phyloP scores from a whole-genome alignment of 441 rosid species.

The Aquilaria agallochum region DNA sequence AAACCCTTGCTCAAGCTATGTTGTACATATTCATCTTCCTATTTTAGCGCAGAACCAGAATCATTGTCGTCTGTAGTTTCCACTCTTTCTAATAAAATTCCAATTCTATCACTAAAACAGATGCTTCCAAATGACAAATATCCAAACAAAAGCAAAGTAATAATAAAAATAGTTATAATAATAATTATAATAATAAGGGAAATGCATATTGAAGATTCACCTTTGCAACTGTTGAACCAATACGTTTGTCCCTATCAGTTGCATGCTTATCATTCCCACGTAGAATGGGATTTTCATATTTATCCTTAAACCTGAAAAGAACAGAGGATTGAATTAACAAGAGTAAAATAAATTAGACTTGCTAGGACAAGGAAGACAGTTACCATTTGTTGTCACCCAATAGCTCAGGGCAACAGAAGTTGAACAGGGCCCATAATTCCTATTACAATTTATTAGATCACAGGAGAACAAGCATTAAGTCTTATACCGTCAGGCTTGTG shows the following conservation, averaged over 20 bases:
- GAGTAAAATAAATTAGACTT: slow-evolving; percentile 16
- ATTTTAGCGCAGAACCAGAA: too few species aligned
- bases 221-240: slow-evolving; percentile 94
- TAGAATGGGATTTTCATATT: slow-evolving; percentile 69
- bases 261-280: slow-evolving; percentile 94
- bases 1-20: too few species aligned
- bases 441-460: slow-evolving; percentile 19
- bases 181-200: neutral
- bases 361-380: slow-evolving; percentile 15
- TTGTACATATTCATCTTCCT: too few species aligned
- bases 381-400: slow-evolving; percentile 87
- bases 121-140: too few species aligned
- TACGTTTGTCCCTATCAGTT: slow-evolving; percentile 79
- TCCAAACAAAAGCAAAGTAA: slow-evolving; percentile 1
- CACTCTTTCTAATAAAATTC: too few species aligned
- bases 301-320: slow-evolving; percentile 75
- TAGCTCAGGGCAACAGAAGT: slow-evolving; percentile 86
- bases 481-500: slow-evolving; percentile 4
- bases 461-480: neutral
- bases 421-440: slow-evolving; percentile 97
- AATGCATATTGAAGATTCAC: slow-evolving; percentile 31
- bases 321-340: slow-evolving; percentile 10
- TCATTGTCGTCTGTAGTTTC: too few species aligned
- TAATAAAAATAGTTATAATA: neutral
- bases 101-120: too few species aligned